Conservation (phyloP, 108 stramenopile genomes). For the Discostella stelligeroides region DNA sequence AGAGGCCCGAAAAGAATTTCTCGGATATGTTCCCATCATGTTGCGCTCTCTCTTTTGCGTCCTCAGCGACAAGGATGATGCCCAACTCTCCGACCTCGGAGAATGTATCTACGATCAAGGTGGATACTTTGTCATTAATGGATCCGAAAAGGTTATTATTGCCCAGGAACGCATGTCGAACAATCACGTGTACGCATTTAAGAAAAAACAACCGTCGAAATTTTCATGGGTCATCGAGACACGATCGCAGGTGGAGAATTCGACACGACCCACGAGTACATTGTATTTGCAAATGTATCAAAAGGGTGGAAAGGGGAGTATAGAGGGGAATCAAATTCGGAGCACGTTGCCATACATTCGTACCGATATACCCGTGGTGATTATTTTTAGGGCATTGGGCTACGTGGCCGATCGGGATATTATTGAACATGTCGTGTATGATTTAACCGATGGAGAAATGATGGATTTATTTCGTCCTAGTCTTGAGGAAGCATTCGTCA, state of each 20-base stretch:
- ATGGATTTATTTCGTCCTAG: conserved; percentile 96
- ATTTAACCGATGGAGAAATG: conserved; percentile 96
- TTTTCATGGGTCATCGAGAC: conserved; percentile 97
- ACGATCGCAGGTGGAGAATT: conserved; percentile 91
- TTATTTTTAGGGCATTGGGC: conserved; percentile 98
- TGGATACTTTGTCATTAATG: conserved; percentile 99
- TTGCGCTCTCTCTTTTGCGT: conserved; percentile 93
- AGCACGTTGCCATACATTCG: conserved; percentile 95
- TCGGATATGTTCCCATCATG: conserved; percentile 99
- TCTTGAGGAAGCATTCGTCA: conserved; percentile 95
- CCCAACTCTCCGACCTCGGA: conserved; percentile 94
- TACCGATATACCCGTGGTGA: conserved; percentile 97
- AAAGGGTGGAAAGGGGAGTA: conserved; percentile 87
- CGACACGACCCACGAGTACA: conserved; percentile 90
- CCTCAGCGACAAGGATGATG: conserved; percentile 91
- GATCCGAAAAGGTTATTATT: conserved; percentile 98
- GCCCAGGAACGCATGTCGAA: conserved; percentile 98
- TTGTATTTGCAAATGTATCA: conserved; percentile 97
- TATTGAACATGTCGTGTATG: conserved; percentile 98
- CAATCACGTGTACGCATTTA: conserved; percentile 98
- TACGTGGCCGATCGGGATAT: conserved; percentile 95
- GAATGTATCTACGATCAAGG: conserved; percentile 99
- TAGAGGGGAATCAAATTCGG: conserved; percentile 96
- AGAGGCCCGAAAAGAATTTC: conserved; percentile 87
- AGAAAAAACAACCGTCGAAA: conserved; percentile 96